Percentiles rank a stretch among this genome's conserved stretches.
Evolutionary conservation across 2,329 filamentous ascomycete genomes (phyloP).

Genomic region (Monilinia fructicola): DNA sequence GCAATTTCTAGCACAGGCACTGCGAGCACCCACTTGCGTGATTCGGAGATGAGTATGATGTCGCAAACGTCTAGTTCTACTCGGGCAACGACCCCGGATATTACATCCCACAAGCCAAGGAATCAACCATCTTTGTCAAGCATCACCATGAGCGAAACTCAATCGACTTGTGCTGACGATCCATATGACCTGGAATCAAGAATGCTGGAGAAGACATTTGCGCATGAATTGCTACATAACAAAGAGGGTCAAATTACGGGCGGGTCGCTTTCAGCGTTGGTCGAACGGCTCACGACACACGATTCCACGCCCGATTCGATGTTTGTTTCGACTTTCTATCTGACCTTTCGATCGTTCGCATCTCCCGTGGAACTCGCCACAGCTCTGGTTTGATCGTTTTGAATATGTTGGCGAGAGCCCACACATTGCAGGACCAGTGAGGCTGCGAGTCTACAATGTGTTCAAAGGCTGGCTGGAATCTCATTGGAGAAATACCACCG

Average conservation of each 20-base stretch:
- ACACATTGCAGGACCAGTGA: conserved; percentile 74
- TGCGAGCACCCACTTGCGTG: conserved; percentile 73
- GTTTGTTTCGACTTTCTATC: conserved; percentile 92
- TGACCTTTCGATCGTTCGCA: conserved; percentile 93
- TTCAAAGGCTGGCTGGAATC: conserved; percentile 98
- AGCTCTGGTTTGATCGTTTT: conserved; percentile 85
- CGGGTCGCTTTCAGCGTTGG: conserved; percentile 82
- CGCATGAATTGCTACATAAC: conserved; percentile 88
- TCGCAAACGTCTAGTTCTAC: conserved; percentile 85
- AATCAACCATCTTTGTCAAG: conserved; percentile 65
- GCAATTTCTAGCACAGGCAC: conserved; percentile 76
- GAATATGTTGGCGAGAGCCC: conserved; percentile 83
- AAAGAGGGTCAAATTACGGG: conserved; percentile 95
- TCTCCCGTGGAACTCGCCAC: conserved; percentile 76
- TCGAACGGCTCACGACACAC: conserved; percentile 92
- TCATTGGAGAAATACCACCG: conserved; percentile 84
- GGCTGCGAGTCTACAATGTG: conserved; percentile 89
- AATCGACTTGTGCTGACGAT: conserved; percentile 68
- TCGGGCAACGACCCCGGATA: conserved; percentile 82
- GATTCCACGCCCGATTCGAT: conserved; percentile 88
- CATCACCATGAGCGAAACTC: conserved; percentile 64
- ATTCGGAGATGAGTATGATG: conserved; percentile 76
- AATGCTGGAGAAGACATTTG: conserved; percentile 87
- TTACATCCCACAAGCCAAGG: conserved; percentile 36
- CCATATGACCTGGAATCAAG: conserved; percentile 76